Base-by-base conservation (phyloP, 2,329 filamentous ascomycete species). In the Botrytis squamosa region DNA sequence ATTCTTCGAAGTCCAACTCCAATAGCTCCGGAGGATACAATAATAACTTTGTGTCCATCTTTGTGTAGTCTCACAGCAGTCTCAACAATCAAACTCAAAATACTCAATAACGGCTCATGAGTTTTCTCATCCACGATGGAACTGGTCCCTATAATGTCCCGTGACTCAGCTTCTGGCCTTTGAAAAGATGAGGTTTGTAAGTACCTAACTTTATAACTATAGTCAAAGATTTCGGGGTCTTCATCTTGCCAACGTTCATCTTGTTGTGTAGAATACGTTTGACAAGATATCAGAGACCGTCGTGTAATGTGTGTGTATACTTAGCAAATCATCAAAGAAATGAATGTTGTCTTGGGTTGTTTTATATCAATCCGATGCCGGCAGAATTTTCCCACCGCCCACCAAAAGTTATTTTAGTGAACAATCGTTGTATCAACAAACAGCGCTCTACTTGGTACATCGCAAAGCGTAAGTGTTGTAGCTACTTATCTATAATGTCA, bases 61-160 rank as follows among this genome's bases (percentile, higher is more conserved):
- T 95, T 92, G 77, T 91, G 91, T 62, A 99, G 87, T 80, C 91
- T 93, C 71, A 95, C 92, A 22, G 94, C 94, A 33, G 96, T 98
- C 84, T 98, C 94, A 77, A 98, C 96, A 77, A 99, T 98, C 75
- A 95, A 86, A 75, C 93, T 95, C 73, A 99, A 86, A 78, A 94
- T 97, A 7, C 95, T 96, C 57, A 99, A 88, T 52, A 98, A 89
- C 5, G 96, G 96, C 81, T 98, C 93, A 84, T 97, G 96, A 36
- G 93, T 97, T 81, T 91, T 92, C 82, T 99, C 96, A 84, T 98
- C 94, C 77, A 99, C 95, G 78, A 99, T 98, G n/a, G 96, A 98
- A 83, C 94, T 98, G 65, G 96, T 98, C 79, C 96, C 96, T 99
- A n/a, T 29, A 20, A 44, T 46, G 67, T 29, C 62, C 70, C 70